Evolutionary conservation across 805 yeast species (phyloP), one percentile per base, ranked within the genome.

Genomic region (Kuraishia piskuri): DNA sequence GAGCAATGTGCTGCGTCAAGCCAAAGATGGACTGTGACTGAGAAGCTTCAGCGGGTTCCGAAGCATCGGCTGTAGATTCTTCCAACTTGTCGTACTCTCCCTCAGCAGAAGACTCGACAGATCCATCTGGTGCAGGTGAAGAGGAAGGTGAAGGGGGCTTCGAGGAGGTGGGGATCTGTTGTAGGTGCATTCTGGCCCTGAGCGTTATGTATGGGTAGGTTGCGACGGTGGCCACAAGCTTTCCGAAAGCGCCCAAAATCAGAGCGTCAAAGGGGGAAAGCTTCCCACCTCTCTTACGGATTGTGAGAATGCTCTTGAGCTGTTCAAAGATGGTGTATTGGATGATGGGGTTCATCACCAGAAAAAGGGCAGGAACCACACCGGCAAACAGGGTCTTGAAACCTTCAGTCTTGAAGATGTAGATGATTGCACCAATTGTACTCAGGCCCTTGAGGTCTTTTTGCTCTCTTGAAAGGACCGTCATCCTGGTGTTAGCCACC

Each of bases 251-350:
- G 23, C 98, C 98, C 55, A 90, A 74, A 57, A 87, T 69, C 63
- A 91, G 88, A 3, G 96, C 96, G 69, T 90, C 90, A 31, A 77
- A 59, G 2, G 96, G 82, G 5, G 86, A 79, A 56, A 86, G 70
- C n/a, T 73, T 69, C 40, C 40, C 40, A 52, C 70, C 65, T 52
- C 83, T 80, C 47, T 81, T 77, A 24, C 61, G 65, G 45, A 70
- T 73, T 54, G 77, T 80, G 19, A 90, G 75, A 20, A 76, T 60
- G 59, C 87, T 88, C 64, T 86, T 84, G 61, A 88, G 68, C 68
- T 90, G 96, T 70, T 91, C 98, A 67, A 86, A 91, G 49, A 90
- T 80, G 50, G 97, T 88, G 73, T 90, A 91, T 69, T 91, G 97
- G 58, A 91, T 84, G 56, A 91, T 86, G 46, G 98, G 97, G 68